Conservation (phyloP, 371 early-diverging fungal species). For the Umbelopsis sp. region DNA sequence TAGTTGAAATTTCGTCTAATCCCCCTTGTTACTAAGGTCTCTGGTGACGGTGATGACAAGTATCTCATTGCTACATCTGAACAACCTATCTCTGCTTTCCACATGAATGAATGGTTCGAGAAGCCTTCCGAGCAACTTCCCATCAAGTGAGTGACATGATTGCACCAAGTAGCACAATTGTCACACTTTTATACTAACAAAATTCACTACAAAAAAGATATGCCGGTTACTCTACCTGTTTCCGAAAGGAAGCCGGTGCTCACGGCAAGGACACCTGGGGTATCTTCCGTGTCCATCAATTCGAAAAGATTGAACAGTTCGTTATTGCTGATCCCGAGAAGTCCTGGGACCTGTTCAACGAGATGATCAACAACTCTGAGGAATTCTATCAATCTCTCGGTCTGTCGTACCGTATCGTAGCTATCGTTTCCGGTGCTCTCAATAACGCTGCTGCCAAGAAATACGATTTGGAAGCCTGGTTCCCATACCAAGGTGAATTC, state of each 20-base stretch:
- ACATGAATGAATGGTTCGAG: slow-evolving; percentile 96
- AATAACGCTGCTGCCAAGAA: slow-evolving; percentile 99
- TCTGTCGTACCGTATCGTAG: slow-evolving; percentile 94
- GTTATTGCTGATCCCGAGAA: slow-evolving; percentile 96
- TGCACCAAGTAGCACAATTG: background rate
- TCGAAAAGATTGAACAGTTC: slow-evolving; percentile 99
- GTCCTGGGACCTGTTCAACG: slow-evolving; percentile 97
- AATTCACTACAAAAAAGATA: slow-evolving; percentile 47
- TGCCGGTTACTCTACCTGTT: slow-evolving; percentile 99
- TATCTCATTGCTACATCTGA: slow-evolving; percentile 99
- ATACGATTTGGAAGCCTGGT: slow-evolving; percentile 99
- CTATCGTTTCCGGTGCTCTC: slow-evolving; percentile 97
- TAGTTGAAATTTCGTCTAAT: background rate
- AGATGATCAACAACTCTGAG: slow-evolving; percentile 94
- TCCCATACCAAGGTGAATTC: slow-evolving; percentile 98
- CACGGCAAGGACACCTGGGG: slow-evolving; percentile 99
- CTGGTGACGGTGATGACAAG: slow-evolving; percentile 91
- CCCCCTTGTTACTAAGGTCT: slow-evolving; percentile 35
- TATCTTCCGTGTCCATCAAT: slow-evolving; percentile 99
- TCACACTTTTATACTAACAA: background rate
- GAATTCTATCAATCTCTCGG: slow-evolving; percentile 97
- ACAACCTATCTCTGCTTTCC: slow-evolving; percentile 99
- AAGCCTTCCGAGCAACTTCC: slow-evolving; percentile 92
- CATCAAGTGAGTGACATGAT: slow-evolving; percentile 62
- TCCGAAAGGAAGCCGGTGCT: slow-evolving; percentile 99